Evolutionary conservation across 805 yeast species (phyloP).

Genomic region (Cyberlindnera mycetangii): DNA sequence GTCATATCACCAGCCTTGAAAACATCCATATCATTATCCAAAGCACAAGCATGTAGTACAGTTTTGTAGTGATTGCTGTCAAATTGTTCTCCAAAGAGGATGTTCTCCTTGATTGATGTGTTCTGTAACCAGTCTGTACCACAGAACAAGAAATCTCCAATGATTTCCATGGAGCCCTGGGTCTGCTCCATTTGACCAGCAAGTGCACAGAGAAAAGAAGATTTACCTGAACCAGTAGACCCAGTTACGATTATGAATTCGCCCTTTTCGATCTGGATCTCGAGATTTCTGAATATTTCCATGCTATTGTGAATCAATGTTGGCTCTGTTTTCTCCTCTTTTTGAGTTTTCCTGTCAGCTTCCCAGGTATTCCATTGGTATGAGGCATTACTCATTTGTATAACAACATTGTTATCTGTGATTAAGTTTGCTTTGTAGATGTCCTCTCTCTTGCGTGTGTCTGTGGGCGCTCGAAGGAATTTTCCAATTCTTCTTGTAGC

Average conservation of each 20-base stretch:
- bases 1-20: constrained; percentile 74
- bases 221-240: constrained; percentile 78
- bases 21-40: constrained; percentile 56
- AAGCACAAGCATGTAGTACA: constrained; percentile 60
- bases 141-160: constrained; percentile 49
- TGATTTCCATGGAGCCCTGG: constrained; percentile 43
- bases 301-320: neutral
- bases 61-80: constrained; percentile 49
- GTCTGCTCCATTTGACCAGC: constrained; percentile 67
- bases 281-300: neutral
- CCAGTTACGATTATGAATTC: constrained; percentile 78
- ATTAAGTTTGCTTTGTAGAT: constrained; percentile 27
- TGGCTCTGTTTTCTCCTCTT: neutral
- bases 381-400: constrained; percentile 46
- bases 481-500: constrained; percentile 58
- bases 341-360: neutral
- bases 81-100: constrained; percentile 57
- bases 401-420: constrained; percentile 33
- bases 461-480: constrained; percentile 46
- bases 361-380: constrained; percentile 47
- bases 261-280: constrained; percentile 44
- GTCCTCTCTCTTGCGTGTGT: constrained; percentile 30
- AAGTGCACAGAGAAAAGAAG: constrained; percentile 65
- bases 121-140: constrained; percentile 83
- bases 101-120: constrained; percentile 71